These are phyloP conservation scores for Leucocoprinus leucothites DNA, from an alignment of 768 basidiomycete species.

Conservation along the genomic window DNA sequence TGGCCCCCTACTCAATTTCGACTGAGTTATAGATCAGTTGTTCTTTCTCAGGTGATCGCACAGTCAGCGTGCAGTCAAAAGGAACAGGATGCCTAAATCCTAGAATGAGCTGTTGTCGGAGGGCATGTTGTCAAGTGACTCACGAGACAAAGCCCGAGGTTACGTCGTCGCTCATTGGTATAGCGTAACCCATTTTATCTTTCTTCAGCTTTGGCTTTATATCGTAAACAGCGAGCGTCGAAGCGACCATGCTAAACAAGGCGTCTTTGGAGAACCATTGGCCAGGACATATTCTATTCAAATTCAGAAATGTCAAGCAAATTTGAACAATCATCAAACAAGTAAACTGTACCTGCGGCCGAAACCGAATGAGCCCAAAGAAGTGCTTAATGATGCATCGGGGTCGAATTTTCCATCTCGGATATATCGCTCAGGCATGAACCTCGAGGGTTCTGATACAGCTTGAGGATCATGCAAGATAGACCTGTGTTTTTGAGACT, in stretches of 20 bases:
- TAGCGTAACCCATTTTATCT: constrained; percentile 7
- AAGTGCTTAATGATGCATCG: constrained; percentile 12
- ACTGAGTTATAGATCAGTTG: constrained; percentile 1
- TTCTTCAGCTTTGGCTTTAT: constrained; percentile 1
- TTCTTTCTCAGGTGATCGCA: not conserved
- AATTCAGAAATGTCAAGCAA: not conserved
- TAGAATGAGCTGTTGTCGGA: not conserved
- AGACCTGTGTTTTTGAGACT: not conserved
- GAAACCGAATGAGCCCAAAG: constrained; percentile 20
- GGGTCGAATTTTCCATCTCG: constrained; percentile 14
- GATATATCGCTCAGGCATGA: constrained; percentile 39
- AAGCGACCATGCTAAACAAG: constrained; percentile 23
- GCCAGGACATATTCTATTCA: constrained; percentile 37
- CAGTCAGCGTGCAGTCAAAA: not conserved
- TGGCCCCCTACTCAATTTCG: not conserved
- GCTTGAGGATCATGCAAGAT: constrained; percentile 26
- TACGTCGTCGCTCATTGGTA: constrained; percentile 6
- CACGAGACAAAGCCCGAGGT: constrained; percentile 5
- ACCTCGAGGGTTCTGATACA: constrained; percentile 35
- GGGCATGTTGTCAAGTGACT: not conserved
- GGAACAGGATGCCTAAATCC: constrained; percentile 1
- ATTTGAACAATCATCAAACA: not conserved
- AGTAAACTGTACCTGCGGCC: constrained; percentile 19
- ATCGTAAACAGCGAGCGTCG: constrained; percentile 18
- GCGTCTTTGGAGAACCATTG: constrained; percentile 38